Conservation (phyloP, 352 stramenopile genomes). For the Phytophthora meadii region DNA sequence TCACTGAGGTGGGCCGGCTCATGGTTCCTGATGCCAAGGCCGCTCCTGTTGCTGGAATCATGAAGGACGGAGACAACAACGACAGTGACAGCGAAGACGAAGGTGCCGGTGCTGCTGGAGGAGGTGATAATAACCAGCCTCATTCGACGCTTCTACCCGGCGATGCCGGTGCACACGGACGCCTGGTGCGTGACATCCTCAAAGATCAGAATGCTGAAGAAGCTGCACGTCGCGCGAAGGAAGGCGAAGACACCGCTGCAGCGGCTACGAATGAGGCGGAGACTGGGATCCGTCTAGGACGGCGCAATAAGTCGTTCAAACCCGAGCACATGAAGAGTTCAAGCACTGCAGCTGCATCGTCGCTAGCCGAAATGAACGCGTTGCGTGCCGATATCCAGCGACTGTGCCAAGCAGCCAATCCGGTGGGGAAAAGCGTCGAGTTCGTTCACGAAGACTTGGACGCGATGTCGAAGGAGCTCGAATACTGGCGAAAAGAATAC, state of each 20-base stretch:
- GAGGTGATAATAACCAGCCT: slow-evolving; percentile 34
- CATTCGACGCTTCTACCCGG: slow-evolving; percentile 41
- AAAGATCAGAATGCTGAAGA: slow-evolving; percentile 82
- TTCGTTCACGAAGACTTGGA: slow-evolving; percentile 95
- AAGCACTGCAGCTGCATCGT: slow-evolving; percentile 60
- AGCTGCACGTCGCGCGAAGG: slow-evolving; percentile 65
- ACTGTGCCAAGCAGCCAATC: slow-evolving; percentile 92
- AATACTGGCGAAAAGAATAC: slow-evolving; percentile 91
- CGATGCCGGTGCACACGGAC: slow-evolving; percentile 62
- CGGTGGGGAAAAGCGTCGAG: slow-evolving; percentile 92
- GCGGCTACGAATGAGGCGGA: slow-evolving; percentile 60
- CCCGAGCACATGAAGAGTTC: slow-evolving; percentile 70
- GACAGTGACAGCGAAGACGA: slow-evolving; percentile 81
- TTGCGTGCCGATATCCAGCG: slow-evolving; percentile 87
- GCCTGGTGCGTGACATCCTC: slow-evolving; percentile 84
- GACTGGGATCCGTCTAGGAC: slow-evolving; percentile 75
- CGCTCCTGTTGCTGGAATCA: slow-evolving; percentile 70
- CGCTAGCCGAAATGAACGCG: slow-evolving; percentile 77
- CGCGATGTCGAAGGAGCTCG: slow-evolving; percentile 94
- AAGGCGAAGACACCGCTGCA: slow-evolving; percentile 67
- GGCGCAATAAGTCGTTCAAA: slow-evolving; percentile 85
- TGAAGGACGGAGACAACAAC: slow-evolving; percentile 85
- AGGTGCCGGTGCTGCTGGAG: slow-evolving; percentile 23
- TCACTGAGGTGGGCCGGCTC: slow-evolving; percentile 75
- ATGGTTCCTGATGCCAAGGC: slow-evolving; percentile 86